Base-by-base conservation (phyloP, 495 filamentous ascomycete species). In the Aspergillus egyptiacus region DNA sequence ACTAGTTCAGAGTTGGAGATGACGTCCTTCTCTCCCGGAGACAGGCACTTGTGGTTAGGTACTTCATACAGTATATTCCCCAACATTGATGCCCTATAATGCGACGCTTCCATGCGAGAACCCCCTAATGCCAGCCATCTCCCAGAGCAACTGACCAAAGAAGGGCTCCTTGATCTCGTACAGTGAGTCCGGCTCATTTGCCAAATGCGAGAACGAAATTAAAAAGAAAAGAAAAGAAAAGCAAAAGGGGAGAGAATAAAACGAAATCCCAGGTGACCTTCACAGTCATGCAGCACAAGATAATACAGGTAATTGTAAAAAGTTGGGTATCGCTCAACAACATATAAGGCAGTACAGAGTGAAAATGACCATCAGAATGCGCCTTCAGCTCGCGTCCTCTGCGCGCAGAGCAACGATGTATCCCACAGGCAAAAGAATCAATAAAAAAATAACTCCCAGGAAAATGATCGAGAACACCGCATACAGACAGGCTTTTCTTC, bases 251-350 rank as follows among this genome's bases (percentile, higher is more conserved):
- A 14, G 48, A 38, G 32, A 17, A 45, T 48, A 39, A 17, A 33
- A 51, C 25, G 46, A 32, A 23, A 37, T 49, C n/a, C 18, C 24
- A 17, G 15, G 23, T 11, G 25, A 32, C 31, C 37, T 32, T 36
- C 24, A 36, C 37, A 36, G n/a, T 20, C 30, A 57, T 53, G 50
- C 55, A 53, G 48, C 22, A 30, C 36, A 51, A 45, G 45, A 48
- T 40, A 55, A 47, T 47, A 50, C 37, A 47, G 35, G 37, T 47
- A 48, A 44, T 27, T 36, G 49, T 46, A 62, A 31, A 39, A 53
- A 57, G 37, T 53, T 31, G 60, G 60, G 60, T 63, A 63, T 63
- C 60, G 60, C 57, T 40, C 54, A 48, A 54, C 53, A 57, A 48
- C 39, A 37, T 45, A 46, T 32, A 40, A 51, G 24, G 27, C 38